These are phyloP conservation scores for Clarkia xantiana DNA, from an alignment of 345 rosid genomes.

Conservation along the genomic window DNA sequence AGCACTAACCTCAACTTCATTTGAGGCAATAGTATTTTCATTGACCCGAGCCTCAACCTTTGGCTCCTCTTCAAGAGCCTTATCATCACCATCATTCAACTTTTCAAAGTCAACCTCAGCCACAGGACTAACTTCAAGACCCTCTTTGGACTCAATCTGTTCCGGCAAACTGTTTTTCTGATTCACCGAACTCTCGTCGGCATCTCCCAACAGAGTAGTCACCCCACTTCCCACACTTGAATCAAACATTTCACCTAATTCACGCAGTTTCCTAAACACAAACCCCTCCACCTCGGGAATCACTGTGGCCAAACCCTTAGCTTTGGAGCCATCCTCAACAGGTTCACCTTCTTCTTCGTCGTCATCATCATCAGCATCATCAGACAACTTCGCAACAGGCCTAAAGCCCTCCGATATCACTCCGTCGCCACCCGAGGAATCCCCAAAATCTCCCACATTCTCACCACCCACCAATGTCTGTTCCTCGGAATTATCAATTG, in stretches of 20 bases:
- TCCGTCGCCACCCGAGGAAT: slow-evolving; percentile 1
- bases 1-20: background rate
- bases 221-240: background rate
- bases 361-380: slow-evolving; percentile 15
- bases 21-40: background rate
- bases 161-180: slow-evolving; percentile 1
- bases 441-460: background rate
- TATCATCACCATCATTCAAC: slow-evolving; percentile 14
- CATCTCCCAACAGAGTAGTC: background rate
- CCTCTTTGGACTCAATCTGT: slow-evolving; percentile 9
- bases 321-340: slow-evolving; percentile 8
- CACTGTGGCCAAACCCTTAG: slow-evolving; percentile 3
- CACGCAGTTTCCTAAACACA: slow-evolving; percentile 10
- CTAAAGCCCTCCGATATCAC: slow-evolving; percentile 12
- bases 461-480: background rate
- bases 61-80: slow-evolving; percentile 9
- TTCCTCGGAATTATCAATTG: background rate
- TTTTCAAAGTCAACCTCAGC: slow-evolving; percentile 10
- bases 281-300: slow-evolving; percentile 17
- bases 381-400: slow-evolving; percentile 9
- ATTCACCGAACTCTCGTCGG: slow-evolving; percentile 3
- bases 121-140: slow-evolving; percentile 4
- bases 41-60: no score
- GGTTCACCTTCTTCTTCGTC: slow-evolving; percentile 8
- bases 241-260: slow-evolving; percentile 7